Conservation (phyloP, 2,329 filamentous ascomycete genomes). For the Fusarium sp. region DNA sequence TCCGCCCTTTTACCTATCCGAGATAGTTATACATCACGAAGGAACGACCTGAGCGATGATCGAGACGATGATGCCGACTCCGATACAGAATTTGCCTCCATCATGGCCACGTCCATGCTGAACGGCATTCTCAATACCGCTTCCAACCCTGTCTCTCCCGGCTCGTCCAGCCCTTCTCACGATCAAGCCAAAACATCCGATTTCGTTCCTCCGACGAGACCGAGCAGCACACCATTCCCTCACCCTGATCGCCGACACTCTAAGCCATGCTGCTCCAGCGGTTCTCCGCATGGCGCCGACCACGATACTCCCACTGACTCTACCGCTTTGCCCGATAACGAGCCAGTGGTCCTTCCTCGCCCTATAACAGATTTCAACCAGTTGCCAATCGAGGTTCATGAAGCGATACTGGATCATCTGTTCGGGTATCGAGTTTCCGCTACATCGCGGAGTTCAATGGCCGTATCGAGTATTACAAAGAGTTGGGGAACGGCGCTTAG, state of each 20-base stretch:
- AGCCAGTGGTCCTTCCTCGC: conserved; percentile 24
- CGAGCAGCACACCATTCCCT: conserved; percentile 69
- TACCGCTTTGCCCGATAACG: conserved; percentile 25
- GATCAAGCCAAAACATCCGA: conserved; percentile 55
- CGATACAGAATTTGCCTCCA: conserved; percentile 48
- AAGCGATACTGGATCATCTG: conserved; percentile 75
- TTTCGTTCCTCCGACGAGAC: conserved; percentile 54
- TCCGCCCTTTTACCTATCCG: conserved; percentile 38
- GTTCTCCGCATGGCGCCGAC: conserved; percentile 36
- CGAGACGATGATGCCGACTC: conserved; percentile 35
- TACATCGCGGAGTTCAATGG: conserved; percentile 64
- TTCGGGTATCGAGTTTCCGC: conserved; percentile 75
- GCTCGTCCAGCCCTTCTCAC: conserved; percentile 62
- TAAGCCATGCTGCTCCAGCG: conserved; percentile 42
- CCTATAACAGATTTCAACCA: conserved; percentile 55
- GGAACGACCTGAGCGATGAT: conserved; percentile 24
- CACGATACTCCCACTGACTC: conserved; percentile 27
- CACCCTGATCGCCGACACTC: conserved; percentile 59
- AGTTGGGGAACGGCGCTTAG: conserved; percentile 73
- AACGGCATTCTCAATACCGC: conserved; percentile 51
- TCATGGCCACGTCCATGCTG: conserved; percentile 52
- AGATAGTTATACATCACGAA: conserved; percentile 34
- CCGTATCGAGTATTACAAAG: conserved; percentile 62
- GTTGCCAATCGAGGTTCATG: conserved; percentile 76
- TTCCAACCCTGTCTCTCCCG: conserved; percentile 66